A percentile compares a stretch with the other conserved stretches of the same genome.
Conservation (phyloP, 1,284 basidiomycete species). For the Anthracocystis setariae region DNA sequence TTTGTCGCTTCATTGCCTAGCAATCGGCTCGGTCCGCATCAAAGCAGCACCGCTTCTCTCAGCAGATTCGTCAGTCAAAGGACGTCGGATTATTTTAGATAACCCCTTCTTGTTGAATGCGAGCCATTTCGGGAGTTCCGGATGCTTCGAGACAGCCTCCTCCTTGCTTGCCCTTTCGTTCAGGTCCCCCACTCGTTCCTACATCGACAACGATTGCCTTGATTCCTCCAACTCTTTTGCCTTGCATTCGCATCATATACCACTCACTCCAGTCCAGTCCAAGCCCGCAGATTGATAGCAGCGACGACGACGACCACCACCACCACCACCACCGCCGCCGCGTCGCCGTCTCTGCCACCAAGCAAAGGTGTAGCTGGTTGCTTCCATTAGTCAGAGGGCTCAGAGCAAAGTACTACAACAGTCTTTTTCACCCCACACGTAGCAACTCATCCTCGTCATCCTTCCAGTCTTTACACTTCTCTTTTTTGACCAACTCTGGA, state of each 20-base stretch:
- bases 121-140: constrained; percentile 33
- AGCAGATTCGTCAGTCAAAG: not conserved
- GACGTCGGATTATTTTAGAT: constrained; percentile 6
- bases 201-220: no score
- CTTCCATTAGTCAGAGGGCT: no score
- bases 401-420: no score
- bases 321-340: no score
- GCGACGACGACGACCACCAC: no score
- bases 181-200: not conserved
- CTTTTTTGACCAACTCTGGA: no score
- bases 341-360: no score
- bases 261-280: not conserved
- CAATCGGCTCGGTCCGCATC: constrained; percentile 30
- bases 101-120: constrained; percentile 3
- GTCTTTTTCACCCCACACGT: no score
- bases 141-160: constrained; percentile 19
- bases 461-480: no score
- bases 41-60: not conserved
- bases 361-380: no score
- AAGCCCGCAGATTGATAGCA: no score
- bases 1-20: constrained; percentile 9
- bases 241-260: not conserved
- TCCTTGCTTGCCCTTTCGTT: not conserved
- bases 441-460: no score
- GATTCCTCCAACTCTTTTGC: not conserved